Evolutionary conservation across 2,329 filamentous ascomycete species (phyloP).

Genomic region (Xylariales sp.): DNA sequence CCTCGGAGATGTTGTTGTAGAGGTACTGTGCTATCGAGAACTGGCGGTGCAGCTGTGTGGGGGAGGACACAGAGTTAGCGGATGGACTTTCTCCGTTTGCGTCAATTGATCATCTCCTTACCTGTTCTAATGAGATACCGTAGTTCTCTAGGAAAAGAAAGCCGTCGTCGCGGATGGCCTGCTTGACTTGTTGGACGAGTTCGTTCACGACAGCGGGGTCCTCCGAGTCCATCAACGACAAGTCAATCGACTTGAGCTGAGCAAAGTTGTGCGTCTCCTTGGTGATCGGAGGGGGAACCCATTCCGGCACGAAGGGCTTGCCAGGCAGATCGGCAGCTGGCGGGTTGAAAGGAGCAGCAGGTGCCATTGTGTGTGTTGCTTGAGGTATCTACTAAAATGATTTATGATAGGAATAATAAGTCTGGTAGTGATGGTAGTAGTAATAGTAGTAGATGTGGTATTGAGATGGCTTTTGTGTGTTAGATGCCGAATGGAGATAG

Average conservation of each 20-base stretch:
- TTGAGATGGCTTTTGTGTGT: no score
- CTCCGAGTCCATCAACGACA: slow-evolving; percentile 1
- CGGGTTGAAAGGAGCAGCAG: slow-evolving; percentile 2
- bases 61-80: background rate
- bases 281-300: slow-evolving; percentile 1
- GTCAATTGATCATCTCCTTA: background rate
- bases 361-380: no score
- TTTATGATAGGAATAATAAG: no score
- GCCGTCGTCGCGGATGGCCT: slow-evolving; percentile 2
- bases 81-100: no score
- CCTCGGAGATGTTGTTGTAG: slow-evolving; percentile 4
- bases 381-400: no score
- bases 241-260: slow-evolving; percentile 1
- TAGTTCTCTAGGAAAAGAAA: slow-evolving; percentile 4
- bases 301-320: slow-evolving; percentile 3
- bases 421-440: no score
- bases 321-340: slow-evolving; percentile 1
- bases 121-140: slow-evolving; percentile 1
- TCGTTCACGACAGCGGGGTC: background rate
- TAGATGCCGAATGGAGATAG: no score
- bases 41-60: background rate
- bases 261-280: slow-evolving; percentile 2
- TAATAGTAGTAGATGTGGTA: no score
- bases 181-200: slow-evolving; percentile 1
- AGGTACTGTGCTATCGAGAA: slow-evolving; percentile 2